phyloP scores from a whole-genome alignment of 1,284 basidiomycete genomes.

The Ustilago hordei region DNA sequence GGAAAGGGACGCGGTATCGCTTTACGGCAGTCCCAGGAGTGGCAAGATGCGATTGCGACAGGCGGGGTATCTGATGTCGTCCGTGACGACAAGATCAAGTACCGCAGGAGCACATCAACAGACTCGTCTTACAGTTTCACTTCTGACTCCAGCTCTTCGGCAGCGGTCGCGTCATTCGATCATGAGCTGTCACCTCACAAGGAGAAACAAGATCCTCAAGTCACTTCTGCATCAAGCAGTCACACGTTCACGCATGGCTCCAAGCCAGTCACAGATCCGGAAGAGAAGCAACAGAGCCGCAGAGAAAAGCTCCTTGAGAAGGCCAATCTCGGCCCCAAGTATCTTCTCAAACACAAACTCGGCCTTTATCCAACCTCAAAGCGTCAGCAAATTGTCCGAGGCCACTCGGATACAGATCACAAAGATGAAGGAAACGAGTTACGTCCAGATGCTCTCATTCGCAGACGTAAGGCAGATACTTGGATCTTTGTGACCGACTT shows the following conservation, averaged over 20 bases:
- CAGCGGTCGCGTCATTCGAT: neutral
- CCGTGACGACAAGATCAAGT: constrained; percentile 52
- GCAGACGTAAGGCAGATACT: constrained; percentile 36
- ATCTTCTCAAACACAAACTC: constrained; percentile 46
- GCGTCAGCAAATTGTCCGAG: constrained; percentile 43
- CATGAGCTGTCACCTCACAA: neutral
- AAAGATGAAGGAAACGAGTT: neutral
- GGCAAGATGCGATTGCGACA: constrained; percentile 36
- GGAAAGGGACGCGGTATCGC: constrained; percentile 64
- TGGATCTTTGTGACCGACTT: constrained; percentile 57
- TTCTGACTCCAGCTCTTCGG: constrained; percentile 24
- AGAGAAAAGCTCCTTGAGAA: constrained; percentile 40
- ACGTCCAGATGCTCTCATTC: constrained; percentile 41
- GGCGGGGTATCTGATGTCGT: constrained; percentile 41
- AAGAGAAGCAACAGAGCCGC: constrained; percentile 45
- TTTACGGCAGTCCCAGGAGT: constrained; percentile 34
- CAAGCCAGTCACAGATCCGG: constrained; percentile 1
- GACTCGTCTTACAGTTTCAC: constrained; percentile 36
- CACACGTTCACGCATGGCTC: neutral
- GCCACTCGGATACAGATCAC: constrained; percentile 5
- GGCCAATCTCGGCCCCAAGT: constrained; percentile 50
- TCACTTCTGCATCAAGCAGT: neutral
- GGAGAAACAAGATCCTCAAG: neutral
- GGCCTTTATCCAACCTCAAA: constrained; percentile 38
- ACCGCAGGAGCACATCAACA: constrained; percentile 23